A percentile compares a stretch with the other conserved stretches of the same genome.
Conservation (phyloP, 768 basidiomycete species). For the Mycena capillaripes region DNA sequence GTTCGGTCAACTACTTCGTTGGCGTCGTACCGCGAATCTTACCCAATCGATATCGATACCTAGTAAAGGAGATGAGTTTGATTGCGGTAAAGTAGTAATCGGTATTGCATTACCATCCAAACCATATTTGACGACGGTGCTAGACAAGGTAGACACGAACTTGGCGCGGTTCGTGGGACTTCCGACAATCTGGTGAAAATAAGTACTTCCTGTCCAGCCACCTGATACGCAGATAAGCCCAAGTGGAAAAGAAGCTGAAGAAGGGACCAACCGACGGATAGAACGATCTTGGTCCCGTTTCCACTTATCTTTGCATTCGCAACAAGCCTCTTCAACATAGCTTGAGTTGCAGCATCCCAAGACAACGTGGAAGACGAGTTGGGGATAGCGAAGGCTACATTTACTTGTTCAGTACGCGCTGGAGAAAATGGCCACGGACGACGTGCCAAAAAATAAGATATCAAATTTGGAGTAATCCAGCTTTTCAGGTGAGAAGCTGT, state of each 20-base stretch:
- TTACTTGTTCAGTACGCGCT: not conserved
- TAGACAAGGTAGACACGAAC: conserved; percentile 61
- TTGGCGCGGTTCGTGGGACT: conserved; percentile 51
- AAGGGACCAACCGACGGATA: conserved; percentile 18
- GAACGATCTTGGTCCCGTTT: conserved; percentile 51
- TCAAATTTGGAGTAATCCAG: conserved; percentile 68
- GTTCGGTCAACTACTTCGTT: conserved; percentile 1
- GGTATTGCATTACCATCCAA: conserved; percentile 59
- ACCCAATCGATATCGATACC: conserved; percentile 73
- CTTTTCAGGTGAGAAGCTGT: conserved; percentile 40
- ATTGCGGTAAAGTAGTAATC: not conserved
- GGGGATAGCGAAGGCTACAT: conserved; percentile 64
- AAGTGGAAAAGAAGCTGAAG: not conserved
- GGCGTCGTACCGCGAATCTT: not conserved
- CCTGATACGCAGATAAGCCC: conserved; percentile 34
- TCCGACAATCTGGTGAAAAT: conserved; percentile 65
- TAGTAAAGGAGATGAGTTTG: not conserved
- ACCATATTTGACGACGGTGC: conserved; percentile 60
- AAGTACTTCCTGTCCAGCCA: conserved; percentile 66
- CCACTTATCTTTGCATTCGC: conserved; percentile 58
- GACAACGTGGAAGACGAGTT: conserved; percentile 57
- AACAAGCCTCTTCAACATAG: conserved; percentile 62
- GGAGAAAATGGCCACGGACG: not conserved
- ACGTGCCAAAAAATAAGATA: conserved; percentile 56
- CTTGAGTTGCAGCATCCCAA: conserved; percentile 56